Evolutionary conservation across 1,139 yeast genomes (phyloP), one percentile per base, ranked within the genome.

Genomic region (Yarrowia galli): DNA sequence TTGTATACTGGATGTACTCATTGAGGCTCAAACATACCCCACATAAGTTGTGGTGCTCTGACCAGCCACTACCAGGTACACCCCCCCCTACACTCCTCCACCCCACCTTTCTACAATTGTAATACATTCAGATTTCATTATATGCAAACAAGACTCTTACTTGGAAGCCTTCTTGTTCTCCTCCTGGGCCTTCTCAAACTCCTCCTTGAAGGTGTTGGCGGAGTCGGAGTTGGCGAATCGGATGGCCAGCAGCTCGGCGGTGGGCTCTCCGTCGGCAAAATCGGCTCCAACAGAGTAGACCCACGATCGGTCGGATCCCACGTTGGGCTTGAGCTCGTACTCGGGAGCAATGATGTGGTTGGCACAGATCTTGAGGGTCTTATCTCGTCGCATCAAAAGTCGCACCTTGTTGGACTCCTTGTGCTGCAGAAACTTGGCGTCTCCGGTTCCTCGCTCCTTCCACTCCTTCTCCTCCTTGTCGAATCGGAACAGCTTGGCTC

Each of bases 361-460:
- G 75, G 99, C 99, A 81, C 99, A 95, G 76, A 96, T 89, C 85
- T 95, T 95, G 78, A 93, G 86, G 69, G 98, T 95, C 84, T 95
- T 95, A 83, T 95, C 99, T 83, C 99, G 92, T 86, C 99, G 91
- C 99, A 95, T 95, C 78, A 95, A 85, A 73, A 95, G 81, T 82
- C 99, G 89, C 72, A 90, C 91, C 82, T 91, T 93, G 69, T 86
- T 85, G 69, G 92, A 82, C 71, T 82, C 82, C 81, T 91, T 92
- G 83, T 93, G 97, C 83, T 95, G 86, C 79, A 95, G 87, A 80
- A 95, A 92, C 82, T 93, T 92, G 75, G 93, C 98, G 77, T 95
- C 99, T 75, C 99, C 99, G 58, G 98, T 92, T 74, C 99, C 99
- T 84, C 99, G 91, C 84, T 96, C 99, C 81, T 96, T 95, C 99